Evolutionary conservation across 192 early-diverging fungal genomes (phyloP).

Genomic region (Coemansia reversa): DNA sequence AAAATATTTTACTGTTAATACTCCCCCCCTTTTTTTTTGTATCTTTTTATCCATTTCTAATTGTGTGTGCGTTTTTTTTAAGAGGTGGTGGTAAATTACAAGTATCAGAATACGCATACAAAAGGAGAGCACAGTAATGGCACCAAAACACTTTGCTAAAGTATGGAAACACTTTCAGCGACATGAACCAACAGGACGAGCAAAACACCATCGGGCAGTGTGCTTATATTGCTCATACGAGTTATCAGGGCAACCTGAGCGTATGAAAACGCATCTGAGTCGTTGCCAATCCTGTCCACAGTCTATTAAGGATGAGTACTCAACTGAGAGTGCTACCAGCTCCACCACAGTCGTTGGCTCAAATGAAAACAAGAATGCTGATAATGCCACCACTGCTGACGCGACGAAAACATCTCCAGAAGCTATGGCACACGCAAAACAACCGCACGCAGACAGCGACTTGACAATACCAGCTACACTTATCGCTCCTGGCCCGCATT

Average conservation of each 20-base stretch:
- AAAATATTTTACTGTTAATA: neutral
- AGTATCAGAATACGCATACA: neutral
- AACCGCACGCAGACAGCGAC: too few relatives aligned
- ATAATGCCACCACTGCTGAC: conserved; percentile 4
- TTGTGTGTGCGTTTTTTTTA: neutral
- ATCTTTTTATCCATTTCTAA: conserved; percentile 6
- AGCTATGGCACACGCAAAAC: too few relatives aligned
- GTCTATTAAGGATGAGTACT: conserved; percentile 39
- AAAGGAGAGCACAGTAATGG: conserved; percentile 21
- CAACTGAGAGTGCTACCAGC: too few relatives aligned
- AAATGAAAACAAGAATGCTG: too few relatives aligned
- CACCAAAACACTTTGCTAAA: conserved; percentile 55
- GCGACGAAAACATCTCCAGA: neutral
- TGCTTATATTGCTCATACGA: conserved; percentile 53
- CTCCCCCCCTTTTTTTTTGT: conserved; percentile 9
- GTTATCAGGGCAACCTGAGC: conserved; percentile 51
- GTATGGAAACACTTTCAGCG: conserved; percentile 55
- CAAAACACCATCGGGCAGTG: conserved; percentile 53
- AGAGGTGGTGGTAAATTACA: too few relatives aligned
- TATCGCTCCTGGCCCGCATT: neutral
- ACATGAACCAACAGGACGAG: conserved; percentile 51
- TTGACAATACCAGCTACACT: too few relatives aligned
- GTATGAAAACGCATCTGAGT: conserved; percentile 53
- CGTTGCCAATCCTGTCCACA: conserved; percentile 38
- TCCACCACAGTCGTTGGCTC: too few relatives aligned